These are phyloP conservation scores for Pleurozium schreberi DNA, from an alignment of 225 moss, liverwort and hornwort genomes.

Conservation along the genomic window DNA sequence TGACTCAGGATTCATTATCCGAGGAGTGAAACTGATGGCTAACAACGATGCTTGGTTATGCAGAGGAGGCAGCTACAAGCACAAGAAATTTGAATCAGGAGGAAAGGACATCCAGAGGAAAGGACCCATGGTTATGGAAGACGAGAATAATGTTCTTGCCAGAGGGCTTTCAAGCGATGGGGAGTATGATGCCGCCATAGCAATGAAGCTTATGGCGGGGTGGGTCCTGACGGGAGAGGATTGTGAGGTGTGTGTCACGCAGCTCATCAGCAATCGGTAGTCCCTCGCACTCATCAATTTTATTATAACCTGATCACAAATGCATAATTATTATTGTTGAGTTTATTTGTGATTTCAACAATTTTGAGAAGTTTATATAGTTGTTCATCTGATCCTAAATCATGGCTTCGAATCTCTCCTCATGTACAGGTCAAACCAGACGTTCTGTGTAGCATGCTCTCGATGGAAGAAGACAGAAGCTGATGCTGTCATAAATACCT, in stretches of 20 bases:
- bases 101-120: not conserved
- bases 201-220: constrained; percentile 32
- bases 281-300: not conserved
- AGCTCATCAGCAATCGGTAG: constrained; percentile 36
- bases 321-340: not conserved
- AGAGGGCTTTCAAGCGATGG: constrained; percentile 12
- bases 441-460: constrained; percentile 34
- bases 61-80: not conserved
- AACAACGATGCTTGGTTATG: not conserved
- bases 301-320: not conserved
- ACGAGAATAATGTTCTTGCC: constrained; percentile 15
- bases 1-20: not conserved
- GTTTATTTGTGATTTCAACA: not conserved
- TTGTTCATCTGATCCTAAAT: not conserved
- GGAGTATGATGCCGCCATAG: constrained; percentile 40
- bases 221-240: constrained; percentile 28
- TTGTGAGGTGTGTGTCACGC: constrained; percentile 32
- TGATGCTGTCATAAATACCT: not conserved
- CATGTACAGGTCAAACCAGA: constrained; percentile 17
- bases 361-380: not conserved
- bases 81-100: not conserved
- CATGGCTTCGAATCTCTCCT: not conserved
- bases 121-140: constrained; percentile 16
- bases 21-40: not conserved
- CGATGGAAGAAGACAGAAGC: constrained; percentile 10